Evolutionary conservation across 139 green algal species (phyloP).

Genomic region (Ettlia oleoabundans): DNA sequence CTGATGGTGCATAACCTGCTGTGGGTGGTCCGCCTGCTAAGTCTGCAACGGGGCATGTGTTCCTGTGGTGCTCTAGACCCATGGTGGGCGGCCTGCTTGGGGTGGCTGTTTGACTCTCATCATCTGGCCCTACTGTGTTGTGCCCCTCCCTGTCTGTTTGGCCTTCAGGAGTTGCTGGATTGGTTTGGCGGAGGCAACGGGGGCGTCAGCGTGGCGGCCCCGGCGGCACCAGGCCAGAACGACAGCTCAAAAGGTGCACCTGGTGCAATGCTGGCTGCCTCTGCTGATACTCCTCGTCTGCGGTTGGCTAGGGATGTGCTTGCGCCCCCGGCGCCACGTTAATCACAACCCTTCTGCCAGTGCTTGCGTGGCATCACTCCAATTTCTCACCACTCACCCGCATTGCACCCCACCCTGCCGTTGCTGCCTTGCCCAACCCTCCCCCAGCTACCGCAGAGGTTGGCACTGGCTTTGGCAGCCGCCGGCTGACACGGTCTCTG

Average conservation of each 20-base stretch:
- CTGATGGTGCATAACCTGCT: too few relatives aligned
- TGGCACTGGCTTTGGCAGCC: background rate
- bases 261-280: background rate
- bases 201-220: background rate
- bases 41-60: too few relatives aligned
- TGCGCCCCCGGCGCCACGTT: too few relatives aligned
- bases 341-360: too few relatives aligned
- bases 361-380: too few relatives aligned
- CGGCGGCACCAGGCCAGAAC: background rate
- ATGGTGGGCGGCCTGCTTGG: too few relatives aligned
- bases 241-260: background rate
- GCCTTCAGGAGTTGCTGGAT: constrained; percentile 17
- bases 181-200: constrained; percentile 5
- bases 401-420: background rate
- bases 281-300: too few relatives aligned
- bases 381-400: too few relatives aligned
- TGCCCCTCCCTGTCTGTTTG: background rate
- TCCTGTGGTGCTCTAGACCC: too few relatives aligned
- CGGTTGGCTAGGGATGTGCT: too few relatives aligned
- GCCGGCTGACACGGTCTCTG: constrained; percentile 34
- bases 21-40: too few relatives aligned
- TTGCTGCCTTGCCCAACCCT: background rate
- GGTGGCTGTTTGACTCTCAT: too few relatives aligned
- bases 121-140: background rate
- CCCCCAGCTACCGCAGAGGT: background rate